Evolutionary conservation across 208 protist species (phyloP), one percentile per base, ranked within the genome.

Genomic region (Entamoeba moshkovskii): DNA sequence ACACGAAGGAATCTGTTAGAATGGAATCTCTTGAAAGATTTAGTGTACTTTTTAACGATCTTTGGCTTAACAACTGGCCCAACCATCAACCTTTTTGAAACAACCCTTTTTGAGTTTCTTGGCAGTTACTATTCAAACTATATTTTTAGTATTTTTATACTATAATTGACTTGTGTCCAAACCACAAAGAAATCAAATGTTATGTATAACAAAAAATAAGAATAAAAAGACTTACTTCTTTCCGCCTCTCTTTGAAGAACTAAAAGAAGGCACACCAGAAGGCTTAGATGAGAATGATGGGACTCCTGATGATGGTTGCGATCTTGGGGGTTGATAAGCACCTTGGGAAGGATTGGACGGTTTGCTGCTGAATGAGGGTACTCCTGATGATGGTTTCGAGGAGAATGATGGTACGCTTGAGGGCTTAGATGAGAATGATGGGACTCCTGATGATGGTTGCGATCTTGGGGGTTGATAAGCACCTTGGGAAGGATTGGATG

Each of bases 11-110:
- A 98, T 91, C 96, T 94, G 96, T 99, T 98, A 94, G 96, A 98
- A 95, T 98, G 96, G 95, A 98, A 98, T 96, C 98, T 97, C 91
- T 96, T 98, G 97, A 99, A 99, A 96, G 97, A 97, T 96, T 98
- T 98, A 94, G 97, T 98, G 95, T 97, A 97, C 98, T 99, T 99
- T 97, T 99, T 99, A 94, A 99, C 97, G 93, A 99, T 97, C 93
- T 96, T 96, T 95, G 97, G 97, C 94, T 95, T 97, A 59, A 97
- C 96, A 66, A 98, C 93, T 45, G 98, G 97, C 96, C 98, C 98
- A 95, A 98, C 97, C 98, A 98, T 98, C 0, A 11, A 49, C n/a
- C n/a, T n/a, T n/a, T n/a, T n/a, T n/a, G n/a, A n/a, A n/a, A n/a
- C n/a, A n/a, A n/a, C n/a, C n/a, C n/a, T n/a, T n/a, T n/a, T n/a